A percentile compares a stretch with the other conserved stretches of the same genome.
Evolutionary conservation across 2,329 filamentous ascomycete species (phyloP).

Genomic region (Blastomyces emzantsi): DNA sequence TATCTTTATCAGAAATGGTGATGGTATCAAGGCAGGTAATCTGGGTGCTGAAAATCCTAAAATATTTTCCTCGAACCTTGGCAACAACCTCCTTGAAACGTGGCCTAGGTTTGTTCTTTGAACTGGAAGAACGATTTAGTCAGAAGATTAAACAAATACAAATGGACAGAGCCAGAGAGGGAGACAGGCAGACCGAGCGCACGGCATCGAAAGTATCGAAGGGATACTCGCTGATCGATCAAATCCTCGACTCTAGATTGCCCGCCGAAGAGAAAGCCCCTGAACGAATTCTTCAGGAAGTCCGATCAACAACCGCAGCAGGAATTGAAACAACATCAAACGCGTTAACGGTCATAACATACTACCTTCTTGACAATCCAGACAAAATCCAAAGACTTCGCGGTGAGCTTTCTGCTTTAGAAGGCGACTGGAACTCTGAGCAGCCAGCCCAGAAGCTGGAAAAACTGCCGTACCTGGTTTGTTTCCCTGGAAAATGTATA

Average conservation of each 20-base stretch:
- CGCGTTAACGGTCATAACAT: slow-evolving; percentile 17
- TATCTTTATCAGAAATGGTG: slow-evolving; percentile 3
- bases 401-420: slow-evolving; percentile 1
- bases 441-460: background rate
- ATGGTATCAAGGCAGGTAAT: slow-evolving; percentile 8
- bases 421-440: background rate
- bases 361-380: slow-evolving; percentile 7
- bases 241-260: slow-evolving; percentile 26
- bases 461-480: slow-evolving; percentile 11
- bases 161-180: background rate
- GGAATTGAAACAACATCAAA: slow-evolving; percentile 30
- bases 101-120: slow-evolving; percentile 7
- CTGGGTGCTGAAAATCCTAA: slow-evolving; percentile 1
- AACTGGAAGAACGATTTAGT: background rate
- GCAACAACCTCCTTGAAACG: background rate
- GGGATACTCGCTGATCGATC: slow-evolving; percentile 25
- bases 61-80: slow-evolving; percentile 1
- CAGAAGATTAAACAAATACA: slow-evolving; percentile 3
- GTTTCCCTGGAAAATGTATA: background rate
- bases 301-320: slow-evolving; percentile 23
- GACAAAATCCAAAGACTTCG: background rate
- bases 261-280: slow-evolving; percentile 31
- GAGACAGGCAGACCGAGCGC: background rate
- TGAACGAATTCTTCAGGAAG: slow-evolving; percentile 27
- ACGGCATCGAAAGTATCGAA: background rate